Percentiles rank a stretch among this genome's conserved stretches.
Conservation (phyloP, 495 filamentous ascomycete species). For the Cercophora scortea region DNA sequence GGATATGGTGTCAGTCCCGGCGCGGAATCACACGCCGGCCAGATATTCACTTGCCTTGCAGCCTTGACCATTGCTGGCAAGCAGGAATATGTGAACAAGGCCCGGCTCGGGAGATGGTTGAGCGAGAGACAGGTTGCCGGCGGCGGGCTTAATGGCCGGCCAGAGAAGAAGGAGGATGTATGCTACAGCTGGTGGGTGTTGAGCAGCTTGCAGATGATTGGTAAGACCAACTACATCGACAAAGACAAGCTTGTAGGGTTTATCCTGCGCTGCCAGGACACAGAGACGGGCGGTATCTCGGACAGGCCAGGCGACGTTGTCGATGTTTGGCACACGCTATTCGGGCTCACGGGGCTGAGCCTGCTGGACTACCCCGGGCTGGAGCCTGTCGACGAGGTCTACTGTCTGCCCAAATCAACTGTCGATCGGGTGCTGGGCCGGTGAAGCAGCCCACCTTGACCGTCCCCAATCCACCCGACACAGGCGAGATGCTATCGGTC, state of each 20-base stretch:
- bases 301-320: slow-evolving; percentile 92
- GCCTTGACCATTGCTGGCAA: slow-evolving; percentile 75
- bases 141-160: slow-evolving; percentile 87
- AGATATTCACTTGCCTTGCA: slow-evolving; percentile 92
- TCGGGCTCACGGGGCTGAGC: slow-evolving; percentile 83
- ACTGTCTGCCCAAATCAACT: slow-evolving; percentile 72
- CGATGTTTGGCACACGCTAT: slow-evolving; percentile 92
- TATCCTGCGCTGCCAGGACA: slow-evolving; percentile 83
- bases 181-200: slow-evolving; percentile 99
- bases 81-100: slow-evolving; percentile 74
- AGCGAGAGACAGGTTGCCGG: slow-evolving; percentile 83
- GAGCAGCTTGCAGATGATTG: slow-evolving; percentile 83
- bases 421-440: slow-evolving; percentile 45
- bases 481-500: too few relatives aligned
- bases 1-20: slow-evolving; percentile 84
- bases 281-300: slow-evolving; percentile 74
- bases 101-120: slow-evolving; percentile 80
- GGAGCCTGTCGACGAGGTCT: slow-evolving; percentile 75
- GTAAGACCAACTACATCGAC: slow-evolving; percentile 85
- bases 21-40: slow-evolving; percentile 86
- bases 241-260: slow-evolving; percentile 64
- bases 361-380: slow-evolving; percentile 69
- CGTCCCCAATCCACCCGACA: too few relatives aligned
- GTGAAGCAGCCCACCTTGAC: slow-evolving; percentile 7
- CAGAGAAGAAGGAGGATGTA: slow-evolving; percentile 93